Percentiles rank a stretch among this genome's conserved stretches.
phyloP scores from a whole-genome alignment of 345 rosid species.

The Angophora floribunda region DNA sequence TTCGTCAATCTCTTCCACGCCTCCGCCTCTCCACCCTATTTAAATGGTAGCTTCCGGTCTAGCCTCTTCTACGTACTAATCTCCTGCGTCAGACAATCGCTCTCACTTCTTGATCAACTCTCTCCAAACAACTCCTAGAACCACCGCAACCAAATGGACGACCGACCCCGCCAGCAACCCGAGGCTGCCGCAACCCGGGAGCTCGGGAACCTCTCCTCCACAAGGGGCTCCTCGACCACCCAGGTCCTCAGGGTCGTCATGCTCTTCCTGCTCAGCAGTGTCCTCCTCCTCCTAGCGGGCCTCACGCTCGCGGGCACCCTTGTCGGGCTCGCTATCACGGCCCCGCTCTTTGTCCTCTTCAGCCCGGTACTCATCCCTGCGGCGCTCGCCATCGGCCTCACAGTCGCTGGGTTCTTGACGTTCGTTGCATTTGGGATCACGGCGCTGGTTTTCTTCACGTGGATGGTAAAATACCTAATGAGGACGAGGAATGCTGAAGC shows the following conservation, averaged over 20 bases:
- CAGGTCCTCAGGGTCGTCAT: constrained; percentile 15
- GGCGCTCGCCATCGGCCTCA: constrained; percentile 13
- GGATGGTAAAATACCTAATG: constrained; percentile 12
- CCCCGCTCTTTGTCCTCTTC: constrained; percentile 31
- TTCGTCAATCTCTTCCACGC: too few relatives aligned
- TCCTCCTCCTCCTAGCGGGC: constrained; percentile 25
- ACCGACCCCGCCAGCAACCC: not conserved
- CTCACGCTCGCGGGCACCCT: constrained; percentile 19
- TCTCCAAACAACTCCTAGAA: not conserved
- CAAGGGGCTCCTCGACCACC: constrained; percentile 11
- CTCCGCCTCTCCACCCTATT: too few relatives aligned
- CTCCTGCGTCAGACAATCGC: too few relatives aligned
- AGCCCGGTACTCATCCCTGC: constrained; percentile 40
- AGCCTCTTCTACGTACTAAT: too few relatives aligned
- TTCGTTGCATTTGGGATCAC: constrained; percentile 36
- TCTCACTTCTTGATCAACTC: not conserved
- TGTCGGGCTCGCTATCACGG: constrained; percentile 13
- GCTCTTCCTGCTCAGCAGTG: constrained; percentile 11
- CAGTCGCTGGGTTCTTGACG: constrained; percentile 22
- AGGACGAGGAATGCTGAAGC: too few relatives aligned
- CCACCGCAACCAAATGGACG: not conserved
- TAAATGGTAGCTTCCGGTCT: too few relatives aligned
- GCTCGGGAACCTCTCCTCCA: not conserved
- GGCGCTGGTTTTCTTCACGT: constrained; percentile 25
- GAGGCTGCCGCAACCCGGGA: not conserved